Base-by-base conservation (phyloP, 352 stramenopile genomes). In the Pythium scleroteichum region DNA sequence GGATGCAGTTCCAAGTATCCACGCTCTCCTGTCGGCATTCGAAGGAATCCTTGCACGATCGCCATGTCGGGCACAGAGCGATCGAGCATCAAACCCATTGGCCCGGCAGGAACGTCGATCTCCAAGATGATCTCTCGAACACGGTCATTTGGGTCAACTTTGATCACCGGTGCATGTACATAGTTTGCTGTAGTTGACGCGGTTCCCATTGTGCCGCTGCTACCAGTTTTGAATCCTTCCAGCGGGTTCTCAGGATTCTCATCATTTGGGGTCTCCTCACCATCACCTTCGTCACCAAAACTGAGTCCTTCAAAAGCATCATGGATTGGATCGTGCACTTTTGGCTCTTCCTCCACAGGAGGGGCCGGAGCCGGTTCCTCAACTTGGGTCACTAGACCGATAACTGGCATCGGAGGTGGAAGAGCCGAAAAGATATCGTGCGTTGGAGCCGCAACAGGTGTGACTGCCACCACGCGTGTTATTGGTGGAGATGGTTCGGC, bases 41-140 rank as follows among this genome's bases (percentile, higher is more conserved):
- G 83, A 14, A 90, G 67, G 44, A 92, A 95, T 9, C 81, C 69
- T 50, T 90, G 84, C 32, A 95, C 83, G 24, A 95, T 71, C 7
- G 79, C 87, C 84, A 92, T 92, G 46, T 92, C 67, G 0, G 69
- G 51, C 53, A 93, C 91, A 4, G 82, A 90, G 17, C 81, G 79
- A 54, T 95, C 86, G 17, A 95, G 68, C 67, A 94, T 78, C 39
- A 95, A 69, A 22, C 86, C 86, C 82, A 95, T 93, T 0, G 86
- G 84, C 54, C 86, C 86, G 22, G 84, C 71, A 8, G 84, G 84
- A 0, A 95, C 66, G 12, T 95, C 86, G 10, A 92, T 82, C 64
- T 95, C 86, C 13, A 95, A 48, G 53, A 94, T 80, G 12, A 94
- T 82, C 71, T 95, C 86, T 22, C 81, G 80, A 23, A 88, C 61